Evolutionary conservation across 2,329 filamentous ascomycete species (phyloP), one percentile per base, ranked within the genome.

Genomic region (Fusarium heterosporum): DNA sequence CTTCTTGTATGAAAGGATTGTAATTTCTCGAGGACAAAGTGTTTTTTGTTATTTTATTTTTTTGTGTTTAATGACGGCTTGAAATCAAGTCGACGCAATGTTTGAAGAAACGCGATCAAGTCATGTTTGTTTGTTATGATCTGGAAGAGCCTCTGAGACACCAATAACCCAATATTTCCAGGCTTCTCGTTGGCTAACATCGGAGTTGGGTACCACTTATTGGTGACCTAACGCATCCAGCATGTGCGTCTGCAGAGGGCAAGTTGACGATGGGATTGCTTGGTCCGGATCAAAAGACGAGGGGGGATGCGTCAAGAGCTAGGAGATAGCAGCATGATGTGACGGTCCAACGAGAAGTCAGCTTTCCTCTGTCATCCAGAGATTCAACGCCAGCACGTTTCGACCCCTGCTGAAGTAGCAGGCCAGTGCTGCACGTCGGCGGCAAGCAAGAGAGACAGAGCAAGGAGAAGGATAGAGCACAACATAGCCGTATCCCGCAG

Each of bases 91-190:
- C 17, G 50, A 50, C 45, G 39, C 38, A 43, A 42, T 38, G 39
- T 45, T 41, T 42, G 40, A 48, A 39, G 22, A 57, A 60, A 72
- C 69, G 64, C 69, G 67, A 54, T 60, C 46, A 55, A 63, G 48
- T 48, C 53, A 56, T 64, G 49, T 65, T 63, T 56, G 61, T 68
- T 68, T 72, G 65, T 72, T 72, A 65, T 72, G 70, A 69, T 71
- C 46, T 34, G 65, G 32, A 32, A 69, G 50, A 59, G 34, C 43
- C 42, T 63, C 36, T 68, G 70, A 72, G 70, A 72, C 70, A 72
- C 59, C 50, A 63, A 36, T 63, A 46, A 49, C 45, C 45, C 29
- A 49, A 45, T 17, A 36, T 58, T 64, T 32, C 51, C 59, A 64
- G 45, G 30, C 25, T 63, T 34, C 52, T 25, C 22, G 62, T 66